Percentiles rank a stretch among this genome's conserved stretches.
These are phyloP conservation scores for Taiozyma sp. DNA, from an alignment of 1,139 yeast genomes.

Conservation along the genomic window DNA sequence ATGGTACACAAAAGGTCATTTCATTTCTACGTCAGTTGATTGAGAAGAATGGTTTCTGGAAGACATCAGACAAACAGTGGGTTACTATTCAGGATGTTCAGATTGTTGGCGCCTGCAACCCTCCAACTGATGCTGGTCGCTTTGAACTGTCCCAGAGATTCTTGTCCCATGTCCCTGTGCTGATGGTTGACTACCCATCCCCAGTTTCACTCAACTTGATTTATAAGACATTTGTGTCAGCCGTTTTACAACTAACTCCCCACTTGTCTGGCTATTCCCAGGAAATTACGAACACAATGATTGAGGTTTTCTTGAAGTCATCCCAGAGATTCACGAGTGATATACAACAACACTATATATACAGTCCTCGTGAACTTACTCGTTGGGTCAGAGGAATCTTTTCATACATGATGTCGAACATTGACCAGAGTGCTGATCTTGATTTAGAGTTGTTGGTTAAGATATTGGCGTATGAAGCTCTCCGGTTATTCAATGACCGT, in stretches of 20 bases:
- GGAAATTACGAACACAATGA: conserved; percentile 58
- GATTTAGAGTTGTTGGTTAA: conserved; percentile 46
- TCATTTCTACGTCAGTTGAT: conserved; percentile 72
- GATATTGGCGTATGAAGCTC: conserved; percentile 80
- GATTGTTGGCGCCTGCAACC: conserved; percentile 94
- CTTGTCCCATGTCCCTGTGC: conserved; percentile 59
- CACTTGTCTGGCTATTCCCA: conserved; percentile 50
- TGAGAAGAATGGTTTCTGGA: conserved; percentile 80
- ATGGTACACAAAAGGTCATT: conserved; percentile 75
- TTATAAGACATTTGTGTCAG: conserved; percentile 53
- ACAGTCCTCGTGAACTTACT: conserved; percentile 89
- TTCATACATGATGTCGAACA: conserved; percentile 42
- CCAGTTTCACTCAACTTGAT: conserved; percentile 59
- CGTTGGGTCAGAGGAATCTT: conserved; percentile 83
- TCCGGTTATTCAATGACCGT: conserved; percentile 74
- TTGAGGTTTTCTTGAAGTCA: conserved; percentile 52
- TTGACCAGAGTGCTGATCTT: conserved; percentile 26
- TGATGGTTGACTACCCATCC: conserved; percentile 83
- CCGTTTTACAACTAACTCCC: conserved; percentile 63
- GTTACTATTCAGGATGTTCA: conserved; percentile 61
- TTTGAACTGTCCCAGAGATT: conserved; percentile 56
- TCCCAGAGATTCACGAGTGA: conserved; percentile 34
- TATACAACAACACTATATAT: conserved; percentile 55
- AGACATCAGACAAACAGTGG: conserved; percentile 57
- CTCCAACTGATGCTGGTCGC: conserved; percentile 81